Evolutionary conservation across 306 rosid species (phyloP).

Genomic region (Cucurbita moschata): DNA sequence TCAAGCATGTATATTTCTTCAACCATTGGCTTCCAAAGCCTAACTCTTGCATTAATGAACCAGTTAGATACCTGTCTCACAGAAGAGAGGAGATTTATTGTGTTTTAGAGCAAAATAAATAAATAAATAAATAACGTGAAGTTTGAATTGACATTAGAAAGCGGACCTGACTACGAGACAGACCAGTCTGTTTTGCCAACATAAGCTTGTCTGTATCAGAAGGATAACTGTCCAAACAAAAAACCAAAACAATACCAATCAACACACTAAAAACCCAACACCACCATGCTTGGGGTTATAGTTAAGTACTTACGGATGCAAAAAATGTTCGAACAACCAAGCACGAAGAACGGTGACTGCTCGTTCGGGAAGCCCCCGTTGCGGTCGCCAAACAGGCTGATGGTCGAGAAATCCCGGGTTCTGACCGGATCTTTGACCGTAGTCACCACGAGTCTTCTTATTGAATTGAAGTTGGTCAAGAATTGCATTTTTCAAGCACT

Average conservation of each 20-base stretch:
- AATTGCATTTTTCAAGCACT: constrained; percentile 57
- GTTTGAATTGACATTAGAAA: not conserved
- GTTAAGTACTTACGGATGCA: constrained; percentile 60
- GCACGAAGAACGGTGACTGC: constrained; percentile 71
- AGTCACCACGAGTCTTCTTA: constrained; percentile 27
- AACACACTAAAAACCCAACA: not conserved
- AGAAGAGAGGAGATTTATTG: not conserved
- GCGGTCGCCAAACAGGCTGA: constrained; percentile 88
- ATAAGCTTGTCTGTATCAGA: constrained; percentile 71
- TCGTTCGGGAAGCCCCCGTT: constrained; percentile 81
- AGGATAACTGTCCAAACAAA: constrained; percentile 48
- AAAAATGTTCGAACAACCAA: constrained; percentile 82
- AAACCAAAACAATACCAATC: not conserved
- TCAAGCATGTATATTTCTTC: constrained; percentile 81
- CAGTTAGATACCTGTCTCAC: constrained; percentile 65
- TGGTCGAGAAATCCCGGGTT: constrained; percentile 40
- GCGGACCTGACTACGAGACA: constrained; percentile 74
- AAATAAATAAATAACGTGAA: not conserved
- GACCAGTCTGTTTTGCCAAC: constrained; percentile 89
- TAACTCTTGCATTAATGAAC: constrained; percentile 90
- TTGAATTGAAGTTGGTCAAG: constrained; percentile 57
- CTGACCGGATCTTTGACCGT: constrained; percentile 28
- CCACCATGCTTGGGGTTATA: no score
- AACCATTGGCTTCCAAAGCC: constrained; percentile 97
- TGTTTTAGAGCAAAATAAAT: not conserved